A percentile compares a stretch with the other conserved stretches of the same genome.
Conservation (phyloP, 169 alveolate species). For the Eimeria maxima region DNA sequence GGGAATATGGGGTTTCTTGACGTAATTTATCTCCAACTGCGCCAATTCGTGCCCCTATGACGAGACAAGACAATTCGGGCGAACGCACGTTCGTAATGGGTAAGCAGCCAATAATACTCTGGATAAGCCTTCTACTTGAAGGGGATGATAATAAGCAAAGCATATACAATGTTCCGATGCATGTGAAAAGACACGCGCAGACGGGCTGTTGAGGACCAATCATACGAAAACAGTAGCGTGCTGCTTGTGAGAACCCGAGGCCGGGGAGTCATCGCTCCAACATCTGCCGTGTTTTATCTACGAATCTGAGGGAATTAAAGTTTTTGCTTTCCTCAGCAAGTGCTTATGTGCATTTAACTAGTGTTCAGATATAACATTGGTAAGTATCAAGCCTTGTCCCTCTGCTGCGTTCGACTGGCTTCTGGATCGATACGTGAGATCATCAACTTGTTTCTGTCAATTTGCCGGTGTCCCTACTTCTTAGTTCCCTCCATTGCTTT, state of each 20-base stretch:
- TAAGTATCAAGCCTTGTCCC: not conserved
- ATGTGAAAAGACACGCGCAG: not conserved
- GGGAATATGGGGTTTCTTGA: not conserved
- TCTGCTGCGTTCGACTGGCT: not conserved
- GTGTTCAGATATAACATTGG: not conserved
- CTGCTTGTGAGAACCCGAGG: not conserved
- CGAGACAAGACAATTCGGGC: not conserved
- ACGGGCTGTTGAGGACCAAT: not conserved
- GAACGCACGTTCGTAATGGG: not conserved
- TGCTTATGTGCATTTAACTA: not conserved
- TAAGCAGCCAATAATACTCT: not conserved
- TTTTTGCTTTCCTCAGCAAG: not conserved
- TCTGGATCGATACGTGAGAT: not conserved
- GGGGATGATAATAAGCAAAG: not conserved
- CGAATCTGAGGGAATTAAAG: not conserved
- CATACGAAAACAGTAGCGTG: not conserved
- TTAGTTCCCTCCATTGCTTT: no score
- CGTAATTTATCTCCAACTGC: not conserved
- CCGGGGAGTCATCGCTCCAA: conserved; percentile 13
- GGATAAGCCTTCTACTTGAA: not conserved
- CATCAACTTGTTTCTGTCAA: not conserved
- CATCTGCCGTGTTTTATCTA: not conserved
- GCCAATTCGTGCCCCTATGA: not conserved
- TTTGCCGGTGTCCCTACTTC: not conserved
- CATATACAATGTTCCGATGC: not conserved